Conservation (phyloP, 176 grass and related monocot species). For the Zea mays region DNA sequence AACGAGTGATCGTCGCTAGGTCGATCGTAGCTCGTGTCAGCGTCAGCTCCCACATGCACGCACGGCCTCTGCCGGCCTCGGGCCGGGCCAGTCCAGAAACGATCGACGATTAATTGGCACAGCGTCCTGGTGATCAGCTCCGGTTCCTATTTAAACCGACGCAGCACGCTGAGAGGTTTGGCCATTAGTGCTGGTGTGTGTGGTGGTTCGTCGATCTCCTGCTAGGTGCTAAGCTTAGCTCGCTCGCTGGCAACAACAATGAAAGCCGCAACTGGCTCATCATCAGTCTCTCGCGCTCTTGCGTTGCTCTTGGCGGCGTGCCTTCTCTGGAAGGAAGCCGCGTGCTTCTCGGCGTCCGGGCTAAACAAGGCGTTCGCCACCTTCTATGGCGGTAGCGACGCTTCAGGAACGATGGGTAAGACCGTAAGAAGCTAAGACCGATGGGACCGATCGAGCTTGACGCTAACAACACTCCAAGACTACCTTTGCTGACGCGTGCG, state of each 20-base stretch:
- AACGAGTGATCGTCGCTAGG: background rate
- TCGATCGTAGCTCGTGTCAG: background rate
- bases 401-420: slow-evolving; percentile 88
- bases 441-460: too few relatives aligned
- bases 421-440: background rate
- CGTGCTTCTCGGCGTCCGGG: slow-evolving; percentile 41
- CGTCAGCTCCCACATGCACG: slow-evolving; percentile 20
- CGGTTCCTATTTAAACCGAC: slow-evolving; percentile 7
- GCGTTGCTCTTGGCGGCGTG: slow-evolving; percentile 14
- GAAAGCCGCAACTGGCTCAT: background rate
- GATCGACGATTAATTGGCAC: background rate
- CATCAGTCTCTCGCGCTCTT: background rate
- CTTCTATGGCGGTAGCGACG: slow-evolving; percentile 78
- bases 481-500: too few relatives aligned
- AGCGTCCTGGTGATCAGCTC: background rate
- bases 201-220: background rate
- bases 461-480: too few relatives aligned
- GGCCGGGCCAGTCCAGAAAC: background rate
- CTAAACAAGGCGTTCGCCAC: slow-evolving; percentile 56
- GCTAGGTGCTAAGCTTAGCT: background rate
- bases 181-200: background rate
- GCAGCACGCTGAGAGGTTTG: background rate
- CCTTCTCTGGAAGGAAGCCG: slow-evolving; percentile 22
- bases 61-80: slow-evolving; percentile 5
- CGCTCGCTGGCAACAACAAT: background rate